Base-by-base conservation (phyloP, 208 protist genomes). In the Vickermania spadyakhi region DNA sequence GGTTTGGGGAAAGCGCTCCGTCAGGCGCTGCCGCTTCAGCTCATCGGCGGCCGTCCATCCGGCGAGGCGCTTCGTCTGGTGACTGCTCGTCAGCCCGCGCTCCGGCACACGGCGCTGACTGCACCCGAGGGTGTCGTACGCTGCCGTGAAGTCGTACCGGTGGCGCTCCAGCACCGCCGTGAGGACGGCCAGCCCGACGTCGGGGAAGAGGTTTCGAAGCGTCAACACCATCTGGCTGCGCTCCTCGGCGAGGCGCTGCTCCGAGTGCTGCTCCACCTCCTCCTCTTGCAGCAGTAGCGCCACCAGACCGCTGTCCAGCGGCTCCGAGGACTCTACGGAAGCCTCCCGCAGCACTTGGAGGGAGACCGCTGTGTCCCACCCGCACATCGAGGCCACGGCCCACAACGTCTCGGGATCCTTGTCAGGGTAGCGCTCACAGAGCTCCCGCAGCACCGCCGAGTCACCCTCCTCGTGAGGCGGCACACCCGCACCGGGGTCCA, bases 171-270 rank as follows among this genome's bases (percentile, higher is more conserved):
- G 65, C 2, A 83, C 81, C 28, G 75, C 78, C 67, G 84, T 68
- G 54, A 91, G 72, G 1, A 61, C 64, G 0, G 64, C 2, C 29
- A 67, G 59, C 13, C 89, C 81, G 21, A 76, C 30, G 0, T 51
- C 63, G 41, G 87, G 84, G 54, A 94, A 91, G 14, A 94, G 70
- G 22, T 64, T 56, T 51, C 75, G 70, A 0, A 94, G 76, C 7
- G 84, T 89, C n/a, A 94, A 67, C 18, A 91, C 53, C 21, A 50
- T 64, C 25, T 86, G 75, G 56, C 75, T 69, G 14, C 54, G 56
- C 28, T 49, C 62, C 3, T 71, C 60, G 7, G 73, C 52, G 11
- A 30, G 52, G 2, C 31, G 36, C 1, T 62, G 56, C 30, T 42
- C 26, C 36, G 64, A 64, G 25, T 53, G 42, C 50, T 77, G 68